phyloP scores from a whole-genome alignment of 768 basidiomycete species.

The Rhodotorula babjevae region DNA sequence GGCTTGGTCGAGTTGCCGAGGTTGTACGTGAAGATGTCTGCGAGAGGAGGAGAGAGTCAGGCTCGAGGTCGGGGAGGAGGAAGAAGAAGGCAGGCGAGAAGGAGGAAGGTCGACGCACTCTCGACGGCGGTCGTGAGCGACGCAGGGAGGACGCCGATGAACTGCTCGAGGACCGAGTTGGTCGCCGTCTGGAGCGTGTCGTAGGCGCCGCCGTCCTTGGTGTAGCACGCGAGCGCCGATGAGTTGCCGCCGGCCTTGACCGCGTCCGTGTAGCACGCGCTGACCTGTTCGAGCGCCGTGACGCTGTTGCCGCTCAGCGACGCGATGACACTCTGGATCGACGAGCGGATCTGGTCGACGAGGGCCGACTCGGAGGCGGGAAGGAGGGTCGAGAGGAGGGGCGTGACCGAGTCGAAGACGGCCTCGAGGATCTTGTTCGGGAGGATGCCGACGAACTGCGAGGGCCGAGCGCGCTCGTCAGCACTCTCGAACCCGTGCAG shows the following conservation, averaged over 20 bases:
- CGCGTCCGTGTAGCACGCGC: slow-evolving; percentile 37
- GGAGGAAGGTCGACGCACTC: not conserved
- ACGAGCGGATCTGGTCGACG: slow-evolving; percentile 23
- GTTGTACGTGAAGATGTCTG: slow-evolving; percentile 36
- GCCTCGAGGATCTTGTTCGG: slow-evolving; percentile 39
- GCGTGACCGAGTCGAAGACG: slow-evolving; percentile 38
- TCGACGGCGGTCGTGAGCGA: slow-evolving; percentile 34
- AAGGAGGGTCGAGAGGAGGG: slow-evolving; percentile 38
- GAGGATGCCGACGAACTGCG: slow-evolving; percentile 40
- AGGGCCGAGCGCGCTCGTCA: not conserved
- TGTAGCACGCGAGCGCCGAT: slow-evolving; percentile 35
- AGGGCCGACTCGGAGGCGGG: slow-evolving; percentile 36
- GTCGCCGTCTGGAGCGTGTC: slow-evolving; percentile 38
- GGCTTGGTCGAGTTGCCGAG: slow-evolving; percentile 10
- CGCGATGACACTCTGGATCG: slow-evolving; percentile 39
- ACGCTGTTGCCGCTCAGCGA: slow-evolving; percentile 35
- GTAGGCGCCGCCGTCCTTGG: slow-evolving; percentile 28
- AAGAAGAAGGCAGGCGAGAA: no score
- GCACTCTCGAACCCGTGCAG: no score
- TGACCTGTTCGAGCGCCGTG: slow-evolving; percentile 35
- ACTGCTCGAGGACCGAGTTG: slow-evolving; percentile 38
- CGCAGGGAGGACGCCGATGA: slow-evolving; percentile 40
- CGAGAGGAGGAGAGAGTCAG: not conserved
- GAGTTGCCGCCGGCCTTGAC: slow-evolving; percentile 37
- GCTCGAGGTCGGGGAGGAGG: not conserved